phyloP scores from a whole-genome alignment of 225 moss, liverwort and hornwort genomes.

The Bryoerythrophyllum caledonicum region DNA sequence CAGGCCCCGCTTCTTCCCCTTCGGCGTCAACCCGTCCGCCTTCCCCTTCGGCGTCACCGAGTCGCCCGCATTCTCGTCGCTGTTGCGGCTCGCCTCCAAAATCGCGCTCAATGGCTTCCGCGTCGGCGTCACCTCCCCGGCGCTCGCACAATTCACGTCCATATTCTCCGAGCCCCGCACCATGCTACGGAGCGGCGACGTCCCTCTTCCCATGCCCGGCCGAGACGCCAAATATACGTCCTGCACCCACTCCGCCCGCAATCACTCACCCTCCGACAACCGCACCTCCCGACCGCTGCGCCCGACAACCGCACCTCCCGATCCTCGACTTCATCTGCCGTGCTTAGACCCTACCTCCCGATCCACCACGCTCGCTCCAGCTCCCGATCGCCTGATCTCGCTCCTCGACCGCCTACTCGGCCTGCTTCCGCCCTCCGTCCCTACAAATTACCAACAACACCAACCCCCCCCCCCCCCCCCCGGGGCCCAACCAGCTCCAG shows the following conservation, averaged over 20 bases:
- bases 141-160: slow-evolving; percentile 33
- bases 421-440: neutral
- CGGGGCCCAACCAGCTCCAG: neutral
- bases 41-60: slow-evolving; percentile 40
- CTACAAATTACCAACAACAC: no score
- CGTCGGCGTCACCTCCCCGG: slow-evolving; percentile 51
- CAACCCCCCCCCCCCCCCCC: neutral
- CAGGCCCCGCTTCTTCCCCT: slow-evolving; percentile 57
- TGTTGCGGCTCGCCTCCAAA: slow-evolving; percentile 61
- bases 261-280: slow-evolving; percentile 37
- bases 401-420: no score
- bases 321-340: slow-evolving; percentile 46
- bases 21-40: slow-evolving; percentile 41
- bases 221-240: neutral
- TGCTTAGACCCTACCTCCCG: neutral
- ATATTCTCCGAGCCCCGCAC: slow-evolving; percentile 61
- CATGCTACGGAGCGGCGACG: slow-evolving; percentile 73
- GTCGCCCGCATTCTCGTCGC: slow-evolving; percentile 43
- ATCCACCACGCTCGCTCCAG: neutral
- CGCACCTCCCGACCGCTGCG: slow-evolving; percentile 30
- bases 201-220: slow-evolving; percentile 66
- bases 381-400: neutral
- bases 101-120: slow-evolving; percentile 79
- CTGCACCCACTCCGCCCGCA: neutral
- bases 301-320: no score